phyloP scores from a whole-genome alignment of 352 stramenopile species.

The Pythium aquatile region DNA sequence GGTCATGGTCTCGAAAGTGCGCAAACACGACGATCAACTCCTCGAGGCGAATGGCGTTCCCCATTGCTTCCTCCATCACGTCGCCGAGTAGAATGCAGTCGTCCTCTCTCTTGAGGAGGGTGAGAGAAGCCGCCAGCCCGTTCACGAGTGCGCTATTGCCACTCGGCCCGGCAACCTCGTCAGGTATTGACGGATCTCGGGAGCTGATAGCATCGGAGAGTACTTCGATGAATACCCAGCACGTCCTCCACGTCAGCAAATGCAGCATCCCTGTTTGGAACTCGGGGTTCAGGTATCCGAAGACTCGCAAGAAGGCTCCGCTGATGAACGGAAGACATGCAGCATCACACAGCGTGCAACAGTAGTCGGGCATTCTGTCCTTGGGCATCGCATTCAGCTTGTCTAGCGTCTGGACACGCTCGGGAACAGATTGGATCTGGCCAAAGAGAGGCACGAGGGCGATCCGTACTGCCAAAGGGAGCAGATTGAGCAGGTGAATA shows the following conservation, averaged over 20 bases:
- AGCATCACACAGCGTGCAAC: conserved; percentile 30
- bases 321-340: conserved; percentile 26
- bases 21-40: conserved; percentile 52
- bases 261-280: conserved; percentile 44
- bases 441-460: conserved; percentile 25
- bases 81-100: conserved; percentile 40
- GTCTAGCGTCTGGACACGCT: conserved; percentile 16
- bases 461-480: conserved; percentile 39
- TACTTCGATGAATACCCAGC: conserved; percentile 56
- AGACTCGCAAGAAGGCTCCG: conserved; percentile 40
- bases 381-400: conserved; percentile 53
- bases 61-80: conserved; percentile 47
- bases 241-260: conserved; percentile 32
- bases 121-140: conserved; percentile 40
- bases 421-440: conserved; percentile 7
- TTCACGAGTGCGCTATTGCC: conserved; percentile 32
- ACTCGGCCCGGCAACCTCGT: background rate
- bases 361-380: conserved; percentile 36
- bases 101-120: conserved; percentile 30
- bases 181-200: background rate
- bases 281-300: conserved; percentile 38
- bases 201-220: conserved; percentile 27
- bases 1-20: conserved; percentile 38
- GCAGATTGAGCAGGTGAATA: conserved; percentile 43
- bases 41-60: conserved; percentile 32